These are phyloP conservation scores for Kwoniella shivajii DNA, from an alignment of 1,284 basidiomycete genomes.

Conservation along the genomic window DNA sequence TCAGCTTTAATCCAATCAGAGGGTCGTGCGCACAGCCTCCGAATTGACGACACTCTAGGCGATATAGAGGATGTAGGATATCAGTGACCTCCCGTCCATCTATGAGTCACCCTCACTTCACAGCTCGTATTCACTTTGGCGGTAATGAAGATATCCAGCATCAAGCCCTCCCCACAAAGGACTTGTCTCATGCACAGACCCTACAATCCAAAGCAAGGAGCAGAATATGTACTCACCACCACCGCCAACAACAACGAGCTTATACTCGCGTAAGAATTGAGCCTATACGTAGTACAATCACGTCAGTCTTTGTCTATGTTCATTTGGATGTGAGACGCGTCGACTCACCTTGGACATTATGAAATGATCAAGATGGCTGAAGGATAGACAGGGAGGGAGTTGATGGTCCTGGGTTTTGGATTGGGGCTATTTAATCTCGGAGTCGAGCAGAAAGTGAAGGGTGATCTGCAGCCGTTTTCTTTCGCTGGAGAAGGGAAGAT, in stretches of 20 bases:
- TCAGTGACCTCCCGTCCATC: too few relatives aligned
- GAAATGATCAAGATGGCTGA: background rate
- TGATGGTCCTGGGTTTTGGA: too few relatives aligned
- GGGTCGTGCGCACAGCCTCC: background rate
- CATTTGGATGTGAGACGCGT: background rate
- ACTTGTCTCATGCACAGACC: conserved; percentile 2
- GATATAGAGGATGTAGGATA: too few relatives aligned
- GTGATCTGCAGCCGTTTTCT: too few relatives aligned
- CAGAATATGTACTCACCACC: conserved; percentile 68
- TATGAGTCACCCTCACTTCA: too few relatives aligned
- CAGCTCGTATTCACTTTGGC: too few relatives aligned
- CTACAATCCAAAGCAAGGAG: background rate
- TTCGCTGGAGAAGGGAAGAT: too few relatives aligned
- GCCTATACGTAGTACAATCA: conserved; percentile 59
- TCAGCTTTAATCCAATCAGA: conserved; percentile 4
- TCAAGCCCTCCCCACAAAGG: background rate
- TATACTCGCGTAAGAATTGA: conserved; percentile 91
- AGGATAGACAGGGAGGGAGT: background rate
- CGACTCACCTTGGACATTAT: conserved; percentile 16
- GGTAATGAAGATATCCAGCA: background rate
- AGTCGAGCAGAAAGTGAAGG: too few relatives aligned
- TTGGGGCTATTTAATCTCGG: too few relatives aligned
- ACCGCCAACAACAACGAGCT: conserved; percentile 95
- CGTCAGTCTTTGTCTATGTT: background rate
- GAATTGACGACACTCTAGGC: too few relatives aligned